Evolutionary conservation across 2,329 filamentous ascomycete genomes (phyloP).

Genomic region (Phyllosticta citriasiana): DNA sequence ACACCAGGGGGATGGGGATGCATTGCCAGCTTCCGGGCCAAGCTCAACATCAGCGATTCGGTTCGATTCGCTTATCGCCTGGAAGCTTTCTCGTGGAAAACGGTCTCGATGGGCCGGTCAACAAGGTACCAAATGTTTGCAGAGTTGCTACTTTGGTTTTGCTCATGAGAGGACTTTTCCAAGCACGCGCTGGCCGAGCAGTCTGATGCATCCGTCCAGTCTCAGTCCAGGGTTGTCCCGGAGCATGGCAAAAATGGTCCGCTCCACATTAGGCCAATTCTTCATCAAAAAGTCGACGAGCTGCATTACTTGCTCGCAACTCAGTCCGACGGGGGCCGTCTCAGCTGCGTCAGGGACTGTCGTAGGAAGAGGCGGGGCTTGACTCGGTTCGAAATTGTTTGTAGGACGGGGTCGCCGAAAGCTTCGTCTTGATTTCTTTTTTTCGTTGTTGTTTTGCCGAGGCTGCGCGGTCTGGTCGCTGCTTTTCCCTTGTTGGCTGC

Average conservation of each 20-base stretch:
- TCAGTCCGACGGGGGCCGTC: not conserved
- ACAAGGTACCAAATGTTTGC: not conserved
- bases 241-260: not conserved
- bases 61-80: not conserved
- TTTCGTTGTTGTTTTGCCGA: not conserved
- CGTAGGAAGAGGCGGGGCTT: not conserved
- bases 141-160: not conserved
- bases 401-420: not conserved
- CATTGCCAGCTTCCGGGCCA: not conserved
- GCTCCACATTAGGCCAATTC: constrained; percentile 4
- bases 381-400: not conserved
- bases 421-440: not conserved
- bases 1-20: not conserved
- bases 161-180: not conserved
- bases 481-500: not conserved
- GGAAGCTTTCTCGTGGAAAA: not conserved
- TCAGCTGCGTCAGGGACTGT: not conserved
- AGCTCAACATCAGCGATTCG: not conserved
- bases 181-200: not conserved
- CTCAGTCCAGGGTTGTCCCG: not conserved
- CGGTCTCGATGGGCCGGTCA: not conserved
- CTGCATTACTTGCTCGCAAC: not conserved
- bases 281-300: constrained; percentile 7
- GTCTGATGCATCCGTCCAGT: not conserved
- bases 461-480: not conserved